Evolutionary conservation across 2,329 filamentous ascomycete genomes (phyloP).

Genomic region (Fusarium robinianum): DNA sequence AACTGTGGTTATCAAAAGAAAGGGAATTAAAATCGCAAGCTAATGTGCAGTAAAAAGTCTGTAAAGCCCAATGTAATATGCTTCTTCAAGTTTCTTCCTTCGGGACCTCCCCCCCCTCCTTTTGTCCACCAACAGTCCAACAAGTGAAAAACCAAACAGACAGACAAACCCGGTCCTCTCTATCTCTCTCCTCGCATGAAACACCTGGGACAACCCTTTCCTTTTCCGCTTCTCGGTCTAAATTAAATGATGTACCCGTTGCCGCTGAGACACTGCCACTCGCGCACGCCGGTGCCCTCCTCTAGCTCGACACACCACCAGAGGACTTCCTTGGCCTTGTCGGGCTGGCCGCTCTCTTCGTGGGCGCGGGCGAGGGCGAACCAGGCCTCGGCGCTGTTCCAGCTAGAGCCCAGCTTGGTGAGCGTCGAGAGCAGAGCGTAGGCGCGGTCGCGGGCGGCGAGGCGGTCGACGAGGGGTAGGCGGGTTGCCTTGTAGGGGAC

Average conservation of each 20-base stretch:
- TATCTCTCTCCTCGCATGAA: background rate
- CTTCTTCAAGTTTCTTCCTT: constrained; percentile 6
- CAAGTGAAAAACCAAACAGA: background rate
- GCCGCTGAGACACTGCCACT: constrained; percentile 73
- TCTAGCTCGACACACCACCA: constrained; percentile 99
- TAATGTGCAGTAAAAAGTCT: background rate
- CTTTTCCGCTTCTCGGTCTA: too few species aligned
- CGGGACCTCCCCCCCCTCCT: too few species aligned
- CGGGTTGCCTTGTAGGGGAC: constrained; percentile 62
- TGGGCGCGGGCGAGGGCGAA: constrained; percentile 84
- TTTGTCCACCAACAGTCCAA: constrained; percentile 8
- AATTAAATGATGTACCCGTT: constrained; percentile 64
- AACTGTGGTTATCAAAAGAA: constrained; percentile 12
- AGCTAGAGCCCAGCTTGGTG: constrained; percentile 83
- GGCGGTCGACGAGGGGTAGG: constrained; percentile 74
- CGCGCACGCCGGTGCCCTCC: constrained; percentile 77
- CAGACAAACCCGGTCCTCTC: background rate
- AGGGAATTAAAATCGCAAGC: background rate
- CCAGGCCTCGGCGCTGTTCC: constrained; percentile 95
- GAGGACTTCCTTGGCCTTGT: constrained; percentile 88
- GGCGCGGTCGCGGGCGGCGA: constrained; percentile 89
- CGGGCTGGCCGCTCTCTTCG: constrained; percentile 81
- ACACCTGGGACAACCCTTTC: too few species aligned
- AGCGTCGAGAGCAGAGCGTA: constrained; percentile 80
- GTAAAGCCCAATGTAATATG: background rate